Conservation (phyloP, 345 rosid genomes). For the Sapria himalayana region DNA sequence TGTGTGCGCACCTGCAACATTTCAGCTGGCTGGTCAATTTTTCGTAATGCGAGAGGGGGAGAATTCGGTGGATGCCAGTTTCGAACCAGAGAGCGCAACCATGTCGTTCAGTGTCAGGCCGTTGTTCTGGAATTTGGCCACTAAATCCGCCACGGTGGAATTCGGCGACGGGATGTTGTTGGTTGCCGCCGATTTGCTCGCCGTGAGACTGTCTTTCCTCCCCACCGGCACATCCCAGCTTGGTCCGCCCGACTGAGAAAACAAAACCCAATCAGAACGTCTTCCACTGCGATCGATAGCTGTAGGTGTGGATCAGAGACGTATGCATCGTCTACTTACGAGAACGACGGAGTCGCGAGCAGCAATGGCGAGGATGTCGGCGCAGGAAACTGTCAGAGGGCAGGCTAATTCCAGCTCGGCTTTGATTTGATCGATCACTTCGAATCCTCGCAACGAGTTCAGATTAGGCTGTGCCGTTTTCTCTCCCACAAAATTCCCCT, state of each 20-base stretch:
- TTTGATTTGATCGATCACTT: conserved; percentile 52
- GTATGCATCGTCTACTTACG: conserved; percentile 12
- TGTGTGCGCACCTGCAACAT: conserved; percentile 47
- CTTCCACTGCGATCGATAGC: no score
- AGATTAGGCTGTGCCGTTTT: conserved; percentile 67
- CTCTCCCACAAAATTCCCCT: conserved; percentile 35
- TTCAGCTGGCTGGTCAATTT: no score
- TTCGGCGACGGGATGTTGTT: conserved; percentile 52
- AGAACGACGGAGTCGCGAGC: conserved; percentile 68
- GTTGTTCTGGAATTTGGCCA: conserved; percentile 39
- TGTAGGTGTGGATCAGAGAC: no score
- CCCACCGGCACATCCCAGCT: conserved; percentile 76
- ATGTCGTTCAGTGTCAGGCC: conserved; percentile 49
- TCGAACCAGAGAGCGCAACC: conserved; percentile 59
- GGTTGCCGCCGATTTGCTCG: conserved; percentile 47
- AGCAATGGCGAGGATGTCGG: conserved; percentile 61
- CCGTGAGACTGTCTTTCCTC: conserved; percentile 38
- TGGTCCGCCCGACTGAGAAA: conserved; percentile 68
- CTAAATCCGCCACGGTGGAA: conserved; percentile 32
- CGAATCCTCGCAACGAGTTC: conserved; percentile 72
- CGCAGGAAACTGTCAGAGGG: conserved; percentile 67
- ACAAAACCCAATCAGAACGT: neutral
- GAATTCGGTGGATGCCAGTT: no score
- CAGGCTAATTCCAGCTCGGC: conserved; percentile 46
- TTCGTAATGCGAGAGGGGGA: no score